phyloP scores from a whole-genome alignment of 495 filamentous ascomycete species.

The Choiromyces venosus region DNA sequence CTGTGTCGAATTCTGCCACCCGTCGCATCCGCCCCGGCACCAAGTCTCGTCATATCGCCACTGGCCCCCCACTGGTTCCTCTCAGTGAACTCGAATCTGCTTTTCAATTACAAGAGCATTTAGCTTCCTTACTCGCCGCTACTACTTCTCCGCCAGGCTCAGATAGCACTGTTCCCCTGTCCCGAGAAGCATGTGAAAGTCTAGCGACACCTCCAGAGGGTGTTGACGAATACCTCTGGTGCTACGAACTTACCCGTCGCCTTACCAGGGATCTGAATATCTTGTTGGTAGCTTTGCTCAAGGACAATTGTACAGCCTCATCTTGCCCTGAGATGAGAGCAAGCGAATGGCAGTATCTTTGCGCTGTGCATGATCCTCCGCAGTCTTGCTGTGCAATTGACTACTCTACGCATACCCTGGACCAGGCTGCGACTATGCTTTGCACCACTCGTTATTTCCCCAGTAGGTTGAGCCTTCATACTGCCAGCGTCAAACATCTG shows the following conservation, averaged over 20 bases:
- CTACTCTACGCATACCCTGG: conserved; percentile 96
- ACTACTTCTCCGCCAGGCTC: conserved; percentile 55
- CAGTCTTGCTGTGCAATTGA: conserved; percentile 97
- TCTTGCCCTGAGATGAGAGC: conserved; percentile 98
- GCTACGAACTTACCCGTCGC: conserved; percentile 95
- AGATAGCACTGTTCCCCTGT: conserved; percentile 59
- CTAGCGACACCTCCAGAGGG: conserved; percentile 73
- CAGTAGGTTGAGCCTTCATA: conserved; percentile 68
- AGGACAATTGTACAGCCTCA: conserved; percentile 73
- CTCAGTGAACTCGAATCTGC: conserved; percentile 88
- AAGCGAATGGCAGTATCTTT: conserved; percentile 97
- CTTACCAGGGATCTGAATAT: conserved; percentile 88
- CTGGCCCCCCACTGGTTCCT: conserved; percentile 80
- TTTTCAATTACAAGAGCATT: conserved; percentile 97
- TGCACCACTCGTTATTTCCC: conserved; percentile 89
- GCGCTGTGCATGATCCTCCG: conserved; percentile 90
- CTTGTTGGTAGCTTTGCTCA: conserved; percentile 83
- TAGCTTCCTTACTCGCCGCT: conserved; percentile 79
- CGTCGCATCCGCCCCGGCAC: conserved; percentile 90
- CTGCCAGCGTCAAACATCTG: conserved; percentile 66
- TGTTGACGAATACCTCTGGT: conserved; percentile 81
- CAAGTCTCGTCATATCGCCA: conserved; percentile 80
- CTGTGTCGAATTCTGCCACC: conserved; percentile 43
- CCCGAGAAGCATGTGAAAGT: conserved; percentile 60
- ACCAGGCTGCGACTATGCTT: conserved; percentile 89